A percentile compares a stretch with the other conserved stretches of the same genome.
Conservation (phyloP, 1,284 basidiomycete species). For the Volvariella surrecta region DNA sequence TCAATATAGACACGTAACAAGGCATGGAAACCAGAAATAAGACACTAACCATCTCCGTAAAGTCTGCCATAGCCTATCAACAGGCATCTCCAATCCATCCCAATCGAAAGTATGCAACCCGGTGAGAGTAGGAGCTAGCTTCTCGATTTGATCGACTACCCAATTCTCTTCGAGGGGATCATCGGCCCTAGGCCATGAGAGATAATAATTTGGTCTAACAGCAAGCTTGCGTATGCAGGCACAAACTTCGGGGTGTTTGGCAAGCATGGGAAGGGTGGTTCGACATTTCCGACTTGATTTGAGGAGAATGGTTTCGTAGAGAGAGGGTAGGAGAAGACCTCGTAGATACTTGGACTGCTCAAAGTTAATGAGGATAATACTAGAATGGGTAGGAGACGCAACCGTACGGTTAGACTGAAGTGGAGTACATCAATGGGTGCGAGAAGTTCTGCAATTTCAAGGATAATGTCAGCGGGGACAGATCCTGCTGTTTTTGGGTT, state of each 20-base stretch:
- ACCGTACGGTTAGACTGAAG: slow-evolving; percentile 26
- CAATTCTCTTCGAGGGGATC: slow-evolving; percentile 26
- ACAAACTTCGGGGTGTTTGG: slow-evolving; percentile 23
- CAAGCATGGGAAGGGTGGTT: slow-evolving; percentile 25
- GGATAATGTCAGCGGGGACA: slow-evolving; percentile 26
- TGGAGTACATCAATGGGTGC: slow-evolving; percentile 25
- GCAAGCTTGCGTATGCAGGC: slow-evolving; percentile 29
- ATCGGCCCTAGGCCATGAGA: slow-evolving; percentile 35
- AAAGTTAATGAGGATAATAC: slow-evolving; percentile 8
- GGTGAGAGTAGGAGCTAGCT: slow-evolving; percentile 20
- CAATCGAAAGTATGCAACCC: slow-evolving; percentile 34
- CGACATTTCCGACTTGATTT: slow-evolving; percentile 30
- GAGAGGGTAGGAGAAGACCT: slow-evolving; percentile 24
- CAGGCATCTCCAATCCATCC: slow-evolving; percentile 36
- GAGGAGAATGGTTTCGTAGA: slow-evolving; percentile 33
- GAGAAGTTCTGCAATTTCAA: slow-evolving; percentile 27
- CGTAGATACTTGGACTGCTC: slow-evolving; percentile 24
- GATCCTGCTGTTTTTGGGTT: slow-evolving; percentile 13
- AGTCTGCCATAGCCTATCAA: slow-evolving; percentile 29
- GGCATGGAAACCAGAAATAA: neutral
- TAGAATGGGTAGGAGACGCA: slow-evolving; percentile 8
- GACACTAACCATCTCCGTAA: slow-evolving; percentile 25
- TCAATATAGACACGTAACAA: neutral
- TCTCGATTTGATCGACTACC: slow-evolving; percentile 25
- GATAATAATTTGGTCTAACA: slow-evolving; percentile 38